Base-by-base conservation (phyloP, 164 flowering plant genomes). In the Santalum album region DNA sequence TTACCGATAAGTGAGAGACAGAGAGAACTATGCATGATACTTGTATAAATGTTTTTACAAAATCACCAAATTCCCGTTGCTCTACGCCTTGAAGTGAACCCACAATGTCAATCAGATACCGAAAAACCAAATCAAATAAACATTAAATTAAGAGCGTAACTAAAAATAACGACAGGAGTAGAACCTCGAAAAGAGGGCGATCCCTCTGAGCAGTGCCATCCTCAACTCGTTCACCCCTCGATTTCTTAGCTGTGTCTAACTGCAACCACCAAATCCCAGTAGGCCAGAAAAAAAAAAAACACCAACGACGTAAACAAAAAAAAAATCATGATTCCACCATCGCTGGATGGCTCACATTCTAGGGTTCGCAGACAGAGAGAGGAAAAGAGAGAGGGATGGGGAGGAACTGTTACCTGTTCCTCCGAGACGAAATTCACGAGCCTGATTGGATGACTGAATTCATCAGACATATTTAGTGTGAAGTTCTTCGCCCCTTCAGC, bases 141-240 rank as follows among this genome's bases (percentile, higher is more conserved):
- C 21, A 4, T 21, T 15, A 24, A 16, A 17, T 42, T 24, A 44
- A 44, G 7, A 9, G 6, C 0, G 25, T 36, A 34, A 19, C 1
- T 1, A 32, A 23, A 19, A 29, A 47, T 26, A 12, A 46, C 4
- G 48, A 7, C 12, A 10, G 11, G 7, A n/a, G 14, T 10, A 2
- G 0, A 45, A 88, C 96, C 85, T 89, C 90, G 54, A 56, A 87
- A 43, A 92, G 85, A 15, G 99, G 82, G 55, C 75, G 78, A 60
- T 92, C 96, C 48, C 96, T 72, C 65, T 84, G 91, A 18, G 96
- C 94, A 57, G 96, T 89, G 18, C 99, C 99, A 62, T 92, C 99
- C 1, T 92, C 99, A 24, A 72, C 71, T 24, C 97, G 67, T 59
- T 80, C 85, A 20, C 99, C 96, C 46, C 99, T 76, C 12, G 68